Base-by-base conservation (phyloP, 176 grass and related monocot genomes). In the Carex scoparia region DNA sequence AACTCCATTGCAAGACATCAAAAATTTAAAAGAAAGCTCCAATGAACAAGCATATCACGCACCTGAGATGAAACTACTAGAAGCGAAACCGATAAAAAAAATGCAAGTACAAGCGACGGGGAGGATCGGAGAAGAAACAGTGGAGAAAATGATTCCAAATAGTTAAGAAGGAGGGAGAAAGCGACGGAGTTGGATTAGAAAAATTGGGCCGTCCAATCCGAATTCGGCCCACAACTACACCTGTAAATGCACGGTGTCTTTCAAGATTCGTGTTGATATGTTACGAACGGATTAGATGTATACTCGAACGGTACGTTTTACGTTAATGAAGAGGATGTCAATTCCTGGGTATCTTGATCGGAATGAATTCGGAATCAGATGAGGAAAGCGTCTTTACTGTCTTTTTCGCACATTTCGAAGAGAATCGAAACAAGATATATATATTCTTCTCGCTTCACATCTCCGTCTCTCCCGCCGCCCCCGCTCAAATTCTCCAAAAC, bases 41-140 rank as follows among this genome's bases (percentile, higher is more conserved):
- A 79, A 7, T 80, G 33, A 71, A 37, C 5, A 12, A 73, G 16
- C 13, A 61, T 84, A 58, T 64, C 55, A 87, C 65, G 4, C 81
- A 95, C 93, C 85, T 42, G 91, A 88, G 80, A 95, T 86, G 87
- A 91, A 89, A 69, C 87, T 80, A 44, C 86, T 84, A 7, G 87
- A 87, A 7, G 89, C 74, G 37, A 91, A 81, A n/a, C 79, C 79
- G 56, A 79, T 46, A 23, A 74, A 65, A 14, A 23, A 23, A 80
- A 48, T 61, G 83, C 64, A 73, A 95, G 54, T 49, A 89, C 64
- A 70, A 86, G 23, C 23, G 23, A 23, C 23, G 23, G 23, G 0
- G 23, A 23, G 23, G 23, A 23, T 23, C 0, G 23, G 23, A 23
- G 23, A 23, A 23, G 23, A 23, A 23, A 23, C 23, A 23, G 23